Percentiles rank a stretch among this genome's conserved stretches.
These are phyloP conservation scores for Pistacia atlantica DNA, from an alignment of 345 rosid species.

Conservation along the genomic window DNA sequence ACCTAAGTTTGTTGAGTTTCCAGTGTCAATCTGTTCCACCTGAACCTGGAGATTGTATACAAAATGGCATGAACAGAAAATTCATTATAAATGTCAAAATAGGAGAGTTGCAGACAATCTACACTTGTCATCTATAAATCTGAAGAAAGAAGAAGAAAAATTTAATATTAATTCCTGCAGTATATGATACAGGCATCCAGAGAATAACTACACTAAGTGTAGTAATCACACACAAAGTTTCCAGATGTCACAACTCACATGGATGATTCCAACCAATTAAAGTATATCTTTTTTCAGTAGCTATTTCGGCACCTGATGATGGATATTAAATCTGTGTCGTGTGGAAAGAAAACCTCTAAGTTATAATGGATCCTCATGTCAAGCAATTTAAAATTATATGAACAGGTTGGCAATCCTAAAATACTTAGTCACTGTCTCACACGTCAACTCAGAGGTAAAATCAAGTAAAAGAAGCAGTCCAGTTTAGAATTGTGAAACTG, in stretches of 20 bases:
- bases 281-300: background rate
- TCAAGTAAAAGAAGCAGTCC: background rate
- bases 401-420: background rate
- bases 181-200: background rate
- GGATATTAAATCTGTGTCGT: background rate
- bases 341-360: background rate
- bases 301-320: too few relatives aligned
- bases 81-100: background rate
- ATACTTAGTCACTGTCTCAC: background rate
- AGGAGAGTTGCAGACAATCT: background rate
- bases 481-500: background rate
- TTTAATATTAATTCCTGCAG: background rate
- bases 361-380: background rate
- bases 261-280: background rate
- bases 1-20: slow-evolving; percentile 42
- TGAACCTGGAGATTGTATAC: slow-evolving; percentile 39
- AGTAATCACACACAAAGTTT: background rate
- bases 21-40: slow-evolving; percentile 39
- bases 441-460: background rate
- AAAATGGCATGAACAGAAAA: background rate
- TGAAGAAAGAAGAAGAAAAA: background rate
- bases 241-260: background rate
- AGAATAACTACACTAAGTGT: background rate
- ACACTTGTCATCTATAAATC: background rate
- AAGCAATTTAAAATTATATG: background rate